A percentile compares a stretch with the other conserved stretches of the same genome.
Conservation (phyloP, 768 basidiomycete species). For the Lyophyllum atratum region DNA sequence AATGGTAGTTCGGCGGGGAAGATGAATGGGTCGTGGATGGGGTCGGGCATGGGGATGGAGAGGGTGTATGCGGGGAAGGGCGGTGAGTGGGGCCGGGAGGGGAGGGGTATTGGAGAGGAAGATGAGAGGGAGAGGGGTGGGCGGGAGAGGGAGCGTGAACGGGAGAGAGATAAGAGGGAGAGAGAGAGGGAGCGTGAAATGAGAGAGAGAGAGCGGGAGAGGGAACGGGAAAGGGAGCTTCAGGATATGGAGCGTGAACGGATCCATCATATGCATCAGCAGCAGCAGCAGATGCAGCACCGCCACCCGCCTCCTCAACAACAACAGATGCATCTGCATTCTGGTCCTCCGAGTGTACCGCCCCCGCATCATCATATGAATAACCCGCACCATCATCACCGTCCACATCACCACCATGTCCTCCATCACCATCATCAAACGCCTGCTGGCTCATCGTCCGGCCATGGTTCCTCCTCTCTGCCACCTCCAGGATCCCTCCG, state of each 20-base stretch:
- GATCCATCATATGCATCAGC: slow-evolving; percentile 36
- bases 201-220: slow-evolving; percentile 15
- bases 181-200: slow-evolving; percentile 28
- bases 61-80: slow-evolving; percentile 22
- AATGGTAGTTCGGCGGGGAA: slow-evolving; percentile 31
- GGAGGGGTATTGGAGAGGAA: slow-evolving; percentile 33
- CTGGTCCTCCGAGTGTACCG: slow-evolving; percentile 22
- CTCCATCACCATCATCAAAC: slow-evolving; percentile 39
- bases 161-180: slow-evolving; percentile 25
- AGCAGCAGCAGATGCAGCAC: slow-evolving; percentile 33
- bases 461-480: slow-evolving; percentile 33
- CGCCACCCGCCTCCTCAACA: slow-evolving; percentile 31
- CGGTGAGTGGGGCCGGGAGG: slow-evolving; percentile 21
- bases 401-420: slow-evolving; percentile 56
- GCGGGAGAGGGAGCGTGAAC: slow-evolving; percentile 21
- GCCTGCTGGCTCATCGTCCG: slow-evolving; percentile 17
- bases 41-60: slow-evolving; percentile 31
- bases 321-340: slow-evolving; percentile 35
- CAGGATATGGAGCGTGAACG: slow-evolving; percentile 19
- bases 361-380: slow-evolving; percentile 34
- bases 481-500: slow-evolving; percentile 24
- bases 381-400: slow-evolving; percentile 48
- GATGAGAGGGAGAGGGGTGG: slow-evolving; percentile 27
- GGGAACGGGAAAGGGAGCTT: slow-evolving; percentile 26
- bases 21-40: slow-evolving; percentile 38